A percentile compares a stretch with the other conserved stretches of the same genome.
Conservation (phyloP, 2,329 filamentous ascomycete genomes). For the Neopestalotiopsis sp. region DNA sequence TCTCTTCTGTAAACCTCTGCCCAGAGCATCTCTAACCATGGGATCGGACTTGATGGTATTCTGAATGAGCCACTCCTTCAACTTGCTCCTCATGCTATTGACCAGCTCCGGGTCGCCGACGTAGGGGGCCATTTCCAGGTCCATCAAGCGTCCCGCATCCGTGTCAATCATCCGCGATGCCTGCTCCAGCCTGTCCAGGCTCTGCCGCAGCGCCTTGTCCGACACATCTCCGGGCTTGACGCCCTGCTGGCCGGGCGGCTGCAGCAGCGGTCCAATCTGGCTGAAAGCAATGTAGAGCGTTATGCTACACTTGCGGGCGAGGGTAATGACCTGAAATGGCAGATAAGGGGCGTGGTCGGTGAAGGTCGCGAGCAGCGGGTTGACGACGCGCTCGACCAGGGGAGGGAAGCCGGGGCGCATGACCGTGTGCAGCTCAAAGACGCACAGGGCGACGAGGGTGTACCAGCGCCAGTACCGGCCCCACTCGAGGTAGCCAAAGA, state of each 20-base stretch:
- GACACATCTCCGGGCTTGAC: constrained; percentile 38
- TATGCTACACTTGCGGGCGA: constrained; percentile 77
- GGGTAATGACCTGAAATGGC: constrained; percentile 81
- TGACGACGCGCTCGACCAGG: constrained; percentile 48
- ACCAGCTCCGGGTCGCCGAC: constrained; percentile 71
- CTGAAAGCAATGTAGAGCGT: constrained; percentile 84
- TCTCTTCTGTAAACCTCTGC: constrained; percentile 66
- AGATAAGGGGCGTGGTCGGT: constrained; percentile 67
- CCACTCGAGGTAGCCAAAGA: constrained; percentile 71
- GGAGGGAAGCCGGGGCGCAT: constrained; percentile 58
- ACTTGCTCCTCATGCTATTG: constrained; percentile 68
- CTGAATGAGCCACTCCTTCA: constrained; percentile 87
- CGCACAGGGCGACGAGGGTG: constrained; percentile 55
- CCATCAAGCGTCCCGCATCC: constrained; percentile 74
- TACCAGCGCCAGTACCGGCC: constrained; percentile 72
- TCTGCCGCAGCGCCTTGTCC: constrained; percentile 61
- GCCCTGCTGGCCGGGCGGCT: constrained; percentile 41
- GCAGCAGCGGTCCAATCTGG: constrained; percentile 75
- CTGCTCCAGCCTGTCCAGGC: constrained; percentile 70
- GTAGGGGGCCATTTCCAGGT: constrained; percentile 83
- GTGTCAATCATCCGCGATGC: constrained; percentile 64
- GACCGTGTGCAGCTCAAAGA: constrained; percentile 62
- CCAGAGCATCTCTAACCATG: constrained; percentile 82
- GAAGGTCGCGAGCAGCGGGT: constrained; percentile 45
- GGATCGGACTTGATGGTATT: constrained; percentile 81